These are phyloP conservation scores for Fomitiporia mediterranea DNA, from an alignment of 1,284 basidiomycete genomes.

Conservation along the genomic window DNA sequence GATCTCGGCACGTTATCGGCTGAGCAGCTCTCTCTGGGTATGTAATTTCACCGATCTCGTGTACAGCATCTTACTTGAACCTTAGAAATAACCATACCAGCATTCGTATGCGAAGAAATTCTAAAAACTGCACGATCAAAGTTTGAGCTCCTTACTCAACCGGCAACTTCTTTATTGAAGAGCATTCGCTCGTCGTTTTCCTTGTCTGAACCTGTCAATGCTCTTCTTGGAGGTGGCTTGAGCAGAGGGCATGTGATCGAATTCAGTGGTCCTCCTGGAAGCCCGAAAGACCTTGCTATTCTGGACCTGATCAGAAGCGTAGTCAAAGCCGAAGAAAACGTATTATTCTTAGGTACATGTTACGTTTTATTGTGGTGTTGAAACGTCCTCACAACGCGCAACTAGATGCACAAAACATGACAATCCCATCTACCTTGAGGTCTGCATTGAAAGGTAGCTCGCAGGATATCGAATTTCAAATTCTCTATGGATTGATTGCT, in stretches of 20 bases:
- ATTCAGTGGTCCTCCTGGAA: slow-evolving; percentile 69
- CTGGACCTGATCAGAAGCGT: slow-evolving; percentile 45
- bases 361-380: slow-evolving; percentile 22
- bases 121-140: slow-evolving; percentile 37
- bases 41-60: slow-evolving; percentile 7
- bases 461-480: too few relatives aligned
- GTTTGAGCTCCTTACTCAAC: slow-evolving; percentile 45
- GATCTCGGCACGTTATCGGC: slow-evolving; percentile 39
- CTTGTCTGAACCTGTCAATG: slow-evolving; percentile 40
- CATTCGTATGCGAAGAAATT: slow-evolving; percentile 40
- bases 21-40: slow-evolving; percentile 43
- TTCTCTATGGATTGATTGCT: not conserved
- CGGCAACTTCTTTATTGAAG: slow-evolving; percentile 45
- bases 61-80: not conserved
- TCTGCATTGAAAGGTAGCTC: slow-evolving; percentile 38
- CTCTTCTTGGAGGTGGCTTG: slow-evolving; percentile 55
- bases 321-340: slow-evolving; percentile 40
- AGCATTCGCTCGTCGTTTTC: slow-evolving; percentile 32
- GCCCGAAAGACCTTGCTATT: slow-evolving; percentile 53
- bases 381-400: slow-evolving; percentile 5
- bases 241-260: slow-evolving; percentile 58
- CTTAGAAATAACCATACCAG: slow-evolving; percentile 46
- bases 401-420: slow-evolving; percentile 67
- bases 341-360: slow-evolving; percentile 58
- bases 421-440: slow-evolving; percentile 41